phyloP scores from a whole-genome alignment of 345 rosid genomes.

The Euphorbia tirucalli region DNA sequence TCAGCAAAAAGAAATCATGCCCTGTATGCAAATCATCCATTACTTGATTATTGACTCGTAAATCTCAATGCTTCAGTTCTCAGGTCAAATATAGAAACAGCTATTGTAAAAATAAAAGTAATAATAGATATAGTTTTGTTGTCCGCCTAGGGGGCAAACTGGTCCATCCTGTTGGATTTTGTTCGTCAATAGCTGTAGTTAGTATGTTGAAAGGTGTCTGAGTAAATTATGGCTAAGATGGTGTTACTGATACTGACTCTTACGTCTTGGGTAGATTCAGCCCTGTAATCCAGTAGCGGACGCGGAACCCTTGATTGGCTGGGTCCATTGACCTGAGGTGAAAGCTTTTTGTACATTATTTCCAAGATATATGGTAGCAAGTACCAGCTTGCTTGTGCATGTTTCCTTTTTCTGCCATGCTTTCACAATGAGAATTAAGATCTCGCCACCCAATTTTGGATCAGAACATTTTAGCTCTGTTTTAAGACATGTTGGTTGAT shows the following conservation, averaged over 20 bases:
- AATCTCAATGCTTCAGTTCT: not conserved
- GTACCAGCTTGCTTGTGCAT: too few species aligned
- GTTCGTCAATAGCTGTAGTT: too few species aligned
- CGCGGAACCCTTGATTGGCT: not conserved
- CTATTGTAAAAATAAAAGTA: conserved; percentile 6
- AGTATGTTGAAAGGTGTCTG: not conserved
- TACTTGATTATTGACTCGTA: conserved; percentile 32
- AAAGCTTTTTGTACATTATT: not conserved
- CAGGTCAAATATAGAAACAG: not conserved
- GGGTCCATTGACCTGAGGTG: not conserved
- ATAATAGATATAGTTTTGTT: not conserved
- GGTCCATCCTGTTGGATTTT: not conserved
- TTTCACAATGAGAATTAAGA: not conserved
- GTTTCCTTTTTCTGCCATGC: too few species aligned
- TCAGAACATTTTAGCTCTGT: too few species aligned
- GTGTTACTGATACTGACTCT: not conserved
- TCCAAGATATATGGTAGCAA: too few species aligned
- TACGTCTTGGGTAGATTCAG: conserved; percentile 1
- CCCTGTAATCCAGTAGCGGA: not conserved
- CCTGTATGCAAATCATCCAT: conserved; percentile 87
- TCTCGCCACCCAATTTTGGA: not conserved
- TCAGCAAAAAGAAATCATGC: conserved; percentile 66
- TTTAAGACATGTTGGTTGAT: too few species aligned
- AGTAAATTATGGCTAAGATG: not conserved
- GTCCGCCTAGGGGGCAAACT: not conserved